These are phyloP conservation scores for Cichorium intybus DNA, from an alignment of 140 eudicot genomes.

Conservation along the genomic window DNA sequence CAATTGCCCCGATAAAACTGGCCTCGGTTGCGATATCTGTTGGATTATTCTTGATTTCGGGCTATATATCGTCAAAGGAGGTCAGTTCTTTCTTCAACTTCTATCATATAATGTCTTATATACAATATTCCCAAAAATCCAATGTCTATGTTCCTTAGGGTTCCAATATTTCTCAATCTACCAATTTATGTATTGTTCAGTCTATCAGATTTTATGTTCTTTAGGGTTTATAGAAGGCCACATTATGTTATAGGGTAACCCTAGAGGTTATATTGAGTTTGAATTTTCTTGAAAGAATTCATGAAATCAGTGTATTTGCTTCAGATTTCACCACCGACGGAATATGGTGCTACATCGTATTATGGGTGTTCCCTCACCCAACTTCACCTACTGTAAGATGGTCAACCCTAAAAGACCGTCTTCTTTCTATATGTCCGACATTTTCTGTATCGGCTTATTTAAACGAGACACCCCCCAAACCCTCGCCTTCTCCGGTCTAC, in stretches of 20 bases:
- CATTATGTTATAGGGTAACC: not conserved
- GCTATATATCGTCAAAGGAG: slow-evolving; percentile 63
- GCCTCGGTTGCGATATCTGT: slow-evolving; percentile 74
- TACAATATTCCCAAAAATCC: not conserved
- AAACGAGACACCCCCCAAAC: slow-evolving; percentile 38
- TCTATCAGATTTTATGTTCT: not conserved
- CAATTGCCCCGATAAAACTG: slow-evolving; percentile 80
- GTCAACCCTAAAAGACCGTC: slow-evolving; percentile 71
- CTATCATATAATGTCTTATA: not conserved
- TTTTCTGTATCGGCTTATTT: slow-evolving; percentile 53
- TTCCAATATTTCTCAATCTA: not conserved
- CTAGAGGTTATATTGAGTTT: not conserved
- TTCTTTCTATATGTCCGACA: slow-evolving; percentile 68
- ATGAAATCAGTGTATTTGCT: slow-evolving; percentile 7
- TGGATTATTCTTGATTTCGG: slow-evolving; percentile 77
- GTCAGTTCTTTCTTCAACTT: slow-evolving; percentile 20
- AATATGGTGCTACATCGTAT: slow-evolving; percentile 66
- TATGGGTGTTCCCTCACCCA: slow-evolving; percentile 72
- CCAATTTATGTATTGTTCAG: too few species aligned
- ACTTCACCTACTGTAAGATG: slow-evolving; percentile 49
- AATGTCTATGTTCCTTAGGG: not conserved
- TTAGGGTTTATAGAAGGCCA: not conserved
- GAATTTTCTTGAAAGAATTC: not conserved
- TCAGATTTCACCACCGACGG: slow-evolving; percentile 87
- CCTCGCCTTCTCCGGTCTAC: slow-evolving; percentile 57